Evolutionary conservation across 2,329 filamentous ascomycete genomes (phyloP).

Genomic region (Geosmithia morbida): DNA sequence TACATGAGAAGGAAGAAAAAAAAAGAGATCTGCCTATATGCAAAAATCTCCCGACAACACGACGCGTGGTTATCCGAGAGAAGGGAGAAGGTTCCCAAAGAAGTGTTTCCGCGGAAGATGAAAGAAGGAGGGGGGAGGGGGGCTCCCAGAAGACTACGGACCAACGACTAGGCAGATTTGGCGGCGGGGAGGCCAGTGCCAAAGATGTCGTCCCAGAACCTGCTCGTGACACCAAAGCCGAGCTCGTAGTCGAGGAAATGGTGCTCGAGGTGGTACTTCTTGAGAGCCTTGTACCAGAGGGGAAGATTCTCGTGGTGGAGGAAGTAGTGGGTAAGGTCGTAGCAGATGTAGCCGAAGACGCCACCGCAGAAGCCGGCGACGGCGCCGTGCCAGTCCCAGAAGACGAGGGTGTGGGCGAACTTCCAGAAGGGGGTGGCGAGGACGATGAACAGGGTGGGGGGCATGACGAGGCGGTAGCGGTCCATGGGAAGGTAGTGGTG

Average conservation of each 20-base stretch:
- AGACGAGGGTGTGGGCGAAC: conserved; percentile 70
- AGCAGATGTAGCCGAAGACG: conserved; percentile 90
- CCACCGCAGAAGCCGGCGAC: conserved; percentile 74
- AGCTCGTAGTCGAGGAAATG: conserved; percentile 98
- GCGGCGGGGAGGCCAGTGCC: conserved; percentile 60
- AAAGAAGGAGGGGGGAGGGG: too few species aligned
- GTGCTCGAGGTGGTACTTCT: conserved; percentile 95
- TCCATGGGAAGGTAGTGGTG: conserved; percentile 99
- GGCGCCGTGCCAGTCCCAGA: conserved; percentile 71
- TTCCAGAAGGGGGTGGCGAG: conserved; percentile 88
- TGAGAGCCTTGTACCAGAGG: conserved; percentile 76
- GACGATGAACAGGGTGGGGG: conserved; percentile 70
- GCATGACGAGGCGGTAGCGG: conserved; percentile 93
- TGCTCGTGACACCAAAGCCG: conserved; percentile 90
- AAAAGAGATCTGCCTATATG: neutral
- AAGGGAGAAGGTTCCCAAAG: too few species aligned
- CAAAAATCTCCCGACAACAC: neutral
- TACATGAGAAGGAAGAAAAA: neutral
- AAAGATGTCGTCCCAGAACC: conserved; percentile 90
- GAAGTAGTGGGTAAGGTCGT: conserved; percentile 98
- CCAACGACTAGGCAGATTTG: conserved; percentile 6
- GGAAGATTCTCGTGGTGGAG: conserved; percentile 90
- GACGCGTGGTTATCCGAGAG: neutral
- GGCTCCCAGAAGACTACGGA: neutral
- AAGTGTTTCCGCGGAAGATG: too few species aligned